Evolutionary conservation across 148 eudicot species (phyloP).

Genomic region (Dysphania ambrosioides): DNA sequence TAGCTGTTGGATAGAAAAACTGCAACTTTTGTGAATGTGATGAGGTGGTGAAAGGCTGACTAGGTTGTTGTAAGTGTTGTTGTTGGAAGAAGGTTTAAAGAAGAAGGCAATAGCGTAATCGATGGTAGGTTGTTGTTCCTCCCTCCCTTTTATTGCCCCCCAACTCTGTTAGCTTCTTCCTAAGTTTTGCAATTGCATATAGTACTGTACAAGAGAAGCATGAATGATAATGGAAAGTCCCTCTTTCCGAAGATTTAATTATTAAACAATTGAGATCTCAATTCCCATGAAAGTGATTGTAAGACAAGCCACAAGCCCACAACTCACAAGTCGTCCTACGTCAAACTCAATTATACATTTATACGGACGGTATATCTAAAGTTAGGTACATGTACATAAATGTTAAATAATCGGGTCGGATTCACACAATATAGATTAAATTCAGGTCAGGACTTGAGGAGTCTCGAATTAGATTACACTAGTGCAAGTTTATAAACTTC

Average conservation of each 20-base stretch:
- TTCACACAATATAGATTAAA: too few species aligned
- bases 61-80: not conserved
- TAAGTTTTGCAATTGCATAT: conserved; percentile 29
- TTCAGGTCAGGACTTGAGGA: too few species aligned
- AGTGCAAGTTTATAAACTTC: too few species aligned
- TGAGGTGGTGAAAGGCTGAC: conserved; percentile 24
- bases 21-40: conserved; percentile 15
- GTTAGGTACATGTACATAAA: too few species aligned
- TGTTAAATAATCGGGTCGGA: too few species aligned
- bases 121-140: conserved; percentile 48
- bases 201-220: conserved; percentile 49
- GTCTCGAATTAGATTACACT: too few species aligned
- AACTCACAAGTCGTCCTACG: too few species aligned
- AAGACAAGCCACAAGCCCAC: conserved; percentile 13
- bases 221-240: conserved; percentile 39
- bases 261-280: conserved; percentile 3
- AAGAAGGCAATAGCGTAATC: conserved; percentile 52
- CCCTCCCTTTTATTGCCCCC: conserved; percentile 2
- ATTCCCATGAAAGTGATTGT: conserved; percentile 22
- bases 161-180: conserved; percentile 25
- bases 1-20: conserved; percentile 3
- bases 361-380: not conserved
- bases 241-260: conserved; percentile 13
- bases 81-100: conserved; percentile 34
- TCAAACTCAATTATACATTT: too few species aligned